Conservation (phyloP, 2,329 filamentous ascomycete species). For the Venturia oleaginea region DNA sequence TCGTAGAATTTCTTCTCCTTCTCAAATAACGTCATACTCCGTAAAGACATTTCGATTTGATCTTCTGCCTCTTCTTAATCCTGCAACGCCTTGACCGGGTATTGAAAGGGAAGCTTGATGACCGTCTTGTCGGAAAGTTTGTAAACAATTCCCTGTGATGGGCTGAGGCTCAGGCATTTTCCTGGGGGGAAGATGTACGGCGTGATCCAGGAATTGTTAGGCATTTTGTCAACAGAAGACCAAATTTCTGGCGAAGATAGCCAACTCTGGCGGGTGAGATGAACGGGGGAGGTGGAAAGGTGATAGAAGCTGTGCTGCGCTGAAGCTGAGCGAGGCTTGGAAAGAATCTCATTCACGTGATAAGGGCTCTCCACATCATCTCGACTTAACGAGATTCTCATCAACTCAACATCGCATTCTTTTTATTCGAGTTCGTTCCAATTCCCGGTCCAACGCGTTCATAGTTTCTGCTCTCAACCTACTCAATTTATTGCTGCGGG, state of each 20-base stretch:
- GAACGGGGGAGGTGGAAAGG: background rate
- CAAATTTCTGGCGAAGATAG: background rate
- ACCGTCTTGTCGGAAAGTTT: constrained; percentile 12
- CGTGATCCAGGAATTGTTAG: constrained; percentile 13
- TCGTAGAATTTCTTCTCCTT: constrained; percentile 15
- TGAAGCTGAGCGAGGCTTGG: no score
- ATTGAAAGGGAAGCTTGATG: constrained; percentile 16
- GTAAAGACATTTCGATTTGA: constrained; percentile 15
- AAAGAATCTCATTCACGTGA: no score
- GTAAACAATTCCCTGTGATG: constrained; percentile 15
- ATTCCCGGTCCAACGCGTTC: no score
- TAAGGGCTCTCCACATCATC: no score
- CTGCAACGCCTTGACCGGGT: constrained; percentile 10
- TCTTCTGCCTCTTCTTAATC: constrained; percentile 12
- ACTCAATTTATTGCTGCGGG: no score
- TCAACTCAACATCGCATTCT: no score
- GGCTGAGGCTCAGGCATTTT: constrained; percentile 15
- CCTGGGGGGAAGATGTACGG: constrained; percentile 12
- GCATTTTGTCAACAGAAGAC: background rate
- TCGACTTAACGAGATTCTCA: no score
- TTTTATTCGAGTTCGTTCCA: no score
- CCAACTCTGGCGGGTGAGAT: background rate
- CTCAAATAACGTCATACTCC: constrained; percentile 13
- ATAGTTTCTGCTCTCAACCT: no score
- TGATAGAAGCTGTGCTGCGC: no score